A percentile compares a stretch with the other conserved stretches of the same genome.
phyloP scores from a whole-genome alignment of 1,139 yeast species.

The Debaryomyces coudertii region DNA sequence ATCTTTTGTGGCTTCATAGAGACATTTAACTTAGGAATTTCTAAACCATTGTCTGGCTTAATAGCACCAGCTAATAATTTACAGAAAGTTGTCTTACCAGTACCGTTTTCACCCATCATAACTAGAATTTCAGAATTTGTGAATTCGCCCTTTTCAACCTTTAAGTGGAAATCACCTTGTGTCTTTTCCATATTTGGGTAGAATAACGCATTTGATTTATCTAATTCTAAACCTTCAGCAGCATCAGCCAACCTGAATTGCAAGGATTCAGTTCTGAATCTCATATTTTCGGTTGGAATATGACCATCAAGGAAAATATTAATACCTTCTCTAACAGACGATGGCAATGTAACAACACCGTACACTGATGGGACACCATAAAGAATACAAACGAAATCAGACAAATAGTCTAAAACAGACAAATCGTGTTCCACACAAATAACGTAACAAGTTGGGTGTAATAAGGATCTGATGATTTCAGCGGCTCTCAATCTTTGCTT shows the following conservation, averaged over 20 bases:
- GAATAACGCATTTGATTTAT: conserved; percentile 73
- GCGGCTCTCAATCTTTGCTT: conserved; percentile 99
- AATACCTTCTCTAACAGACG: conserved; percentile 98
- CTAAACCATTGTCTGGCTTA: conserved; percentile 77
- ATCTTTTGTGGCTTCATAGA: conserved; percentile 99
- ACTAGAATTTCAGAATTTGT: conserved; percentile 96
- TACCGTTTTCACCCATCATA: conserved; percentile 99
- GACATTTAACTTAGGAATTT: conserved; percentile 85
- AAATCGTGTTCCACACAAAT: conserved; percentile 98
- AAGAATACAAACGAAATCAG: conserved; percentile 93
- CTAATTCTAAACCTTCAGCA: conserved; percentile 72
- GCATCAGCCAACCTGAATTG: conserved; percentile 96
- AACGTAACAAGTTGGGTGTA: conserved; percentile 75
- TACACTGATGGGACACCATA: conserved; percentile 98
- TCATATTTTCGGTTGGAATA: conserved; percentile 93
- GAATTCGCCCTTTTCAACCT: conserved; percentile 83
- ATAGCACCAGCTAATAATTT: conserved; percentile 91
- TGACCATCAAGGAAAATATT: conserved; percentile 97
- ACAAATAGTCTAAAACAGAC: conserved; percentile 92
- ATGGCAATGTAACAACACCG: conserved; percentile 95
- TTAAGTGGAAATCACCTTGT: conserved; percentile 91
- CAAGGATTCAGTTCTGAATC: conserved; percentile 93
- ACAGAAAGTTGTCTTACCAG: conserved; percentile 98
- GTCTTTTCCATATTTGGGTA: conserved; percentile 88
- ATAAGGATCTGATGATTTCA: conserved; percentile 81